Evolutionary conservation across 2,329 filamentous ascomycete species (phyloP).

Genomic region (Phaeosphaeria sp.): DNA sequence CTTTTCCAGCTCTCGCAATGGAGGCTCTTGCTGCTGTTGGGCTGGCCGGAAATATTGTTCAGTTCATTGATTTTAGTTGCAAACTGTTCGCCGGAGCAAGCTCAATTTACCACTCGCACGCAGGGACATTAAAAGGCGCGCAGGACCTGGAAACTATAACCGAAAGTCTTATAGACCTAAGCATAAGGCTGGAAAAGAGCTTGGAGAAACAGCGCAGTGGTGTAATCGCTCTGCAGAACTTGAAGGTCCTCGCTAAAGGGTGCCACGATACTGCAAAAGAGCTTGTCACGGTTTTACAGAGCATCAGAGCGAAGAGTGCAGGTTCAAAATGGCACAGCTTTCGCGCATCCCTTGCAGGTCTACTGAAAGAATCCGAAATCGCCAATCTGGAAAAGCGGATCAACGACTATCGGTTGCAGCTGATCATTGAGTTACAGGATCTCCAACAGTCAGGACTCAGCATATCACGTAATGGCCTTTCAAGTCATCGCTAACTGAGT

Average conservation of each 20-base stretch:
- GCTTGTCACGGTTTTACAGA: not conserved
- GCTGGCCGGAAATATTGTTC: conserved; percentile 2
- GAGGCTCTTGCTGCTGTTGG: conserved; percentile 2
- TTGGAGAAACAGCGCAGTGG: not conserved
- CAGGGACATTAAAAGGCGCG: not conserved
- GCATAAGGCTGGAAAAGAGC: not conserved
- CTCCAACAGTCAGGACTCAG: conserved; percentile 5
- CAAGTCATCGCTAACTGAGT: not conserved
- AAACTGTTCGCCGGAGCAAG: not conserved
- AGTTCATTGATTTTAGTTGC: conserved; percentile 2
- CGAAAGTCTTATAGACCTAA: not conserved
- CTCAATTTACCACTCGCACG: not conserved
- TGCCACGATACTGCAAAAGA: not conserved
- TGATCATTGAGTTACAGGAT: conserved; percentile 4
- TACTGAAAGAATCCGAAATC: conserved; percentile 5
- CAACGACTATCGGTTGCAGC: conserved; percentile 8
- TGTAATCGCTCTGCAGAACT: not conserved
- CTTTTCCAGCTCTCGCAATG: not conserved
- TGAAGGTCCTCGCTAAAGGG: not conserved
- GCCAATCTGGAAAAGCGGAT: conserved; percentile 8
- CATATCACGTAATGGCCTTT: not conserved
- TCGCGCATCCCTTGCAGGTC: conserved; percentile 3
- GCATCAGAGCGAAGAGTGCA: conserved; percentile 1
- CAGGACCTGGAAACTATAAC: not conserved
- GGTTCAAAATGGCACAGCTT: conserved; percentile 10